Conservation (phyloP, 495 filamentous ascomycete species). For the Massariosphaeria phaeospora region DNA sequence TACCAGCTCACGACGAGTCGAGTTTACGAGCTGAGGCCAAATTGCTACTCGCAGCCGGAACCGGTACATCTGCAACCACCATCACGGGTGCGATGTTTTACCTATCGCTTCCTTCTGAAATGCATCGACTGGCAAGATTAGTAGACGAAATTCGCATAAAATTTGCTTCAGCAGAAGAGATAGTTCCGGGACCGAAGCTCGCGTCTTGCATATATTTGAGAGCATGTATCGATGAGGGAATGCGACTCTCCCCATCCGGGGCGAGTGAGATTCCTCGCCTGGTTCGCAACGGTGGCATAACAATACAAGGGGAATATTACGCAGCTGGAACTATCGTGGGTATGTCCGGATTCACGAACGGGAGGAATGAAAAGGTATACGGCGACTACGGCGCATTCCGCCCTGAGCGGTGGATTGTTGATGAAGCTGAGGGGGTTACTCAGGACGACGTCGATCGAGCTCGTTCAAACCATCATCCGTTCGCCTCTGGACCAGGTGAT, state of each 20-base stretch:
- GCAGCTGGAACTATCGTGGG: constrained; percentile 6
- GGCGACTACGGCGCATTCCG: not conserved
- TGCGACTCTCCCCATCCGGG: constrained; percentile 2
- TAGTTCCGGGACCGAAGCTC: constrained; percentile 33
- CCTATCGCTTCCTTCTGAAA: not conserved
- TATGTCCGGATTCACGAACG: not conserved
- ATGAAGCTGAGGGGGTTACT: not conserved
- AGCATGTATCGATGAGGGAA: constrained; percentile 8
- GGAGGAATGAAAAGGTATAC: constrained; percentile 10
- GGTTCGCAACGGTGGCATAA: not conserved
- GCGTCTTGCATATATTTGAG: constrained; percentile 6
- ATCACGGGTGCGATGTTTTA: not conserved
- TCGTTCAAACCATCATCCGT: not conserved
- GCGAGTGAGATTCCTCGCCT: constrained; percentile 4
- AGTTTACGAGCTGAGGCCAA: not conserved
- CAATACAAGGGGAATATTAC: not conserved
- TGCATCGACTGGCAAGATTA: constrained; percentile 26
- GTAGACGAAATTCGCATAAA: constrained; percentile 48
- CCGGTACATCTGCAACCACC: not conserved
- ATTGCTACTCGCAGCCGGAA: not conserved
- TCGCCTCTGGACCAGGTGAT: not conserved
- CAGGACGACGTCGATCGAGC: not conserved
- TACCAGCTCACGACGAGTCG: not conserved
- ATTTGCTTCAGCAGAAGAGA: constrained; percentile 35
- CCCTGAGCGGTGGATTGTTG: constrained; percentile 1